A percentile compares a stretch with the other conserved stretches of the same genome.
These are phyloP conservation scores for Auriscalpium vulgare DNA, from an alignment of 768 basidiomycete species.

Conservation along the genomic window DNA sequence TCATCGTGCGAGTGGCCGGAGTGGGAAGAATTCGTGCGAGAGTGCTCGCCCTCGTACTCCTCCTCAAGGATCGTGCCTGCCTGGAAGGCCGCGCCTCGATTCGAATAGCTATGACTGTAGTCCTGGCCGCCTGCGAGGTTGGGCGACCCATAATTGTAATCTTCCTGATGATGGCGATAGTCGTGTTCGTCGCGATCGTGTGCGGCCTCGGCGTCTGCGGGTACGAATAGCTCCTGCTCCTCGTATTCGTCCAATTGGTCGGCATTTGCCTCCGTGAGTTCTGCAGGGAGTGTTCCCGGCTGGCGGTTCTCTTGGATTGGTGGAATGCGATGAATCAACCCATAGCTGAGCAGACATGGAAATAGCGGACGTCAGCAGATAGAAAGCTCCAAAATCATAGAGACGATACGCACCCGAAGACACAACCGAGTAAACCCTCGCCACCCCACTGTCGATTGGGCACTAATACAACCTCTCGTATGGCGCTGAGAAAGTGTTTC, in stretches of 20 bases:
- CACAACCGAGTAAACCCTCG: constrained; percentile 89
- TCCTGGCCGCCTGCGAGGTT: constrained; percentile 6
- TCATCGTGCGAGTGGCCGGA: constrained; percentile 7
- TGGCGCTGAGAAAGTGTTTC: constrained; percentile 45
- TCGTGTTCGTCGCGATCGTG: constrained; percentile 16
- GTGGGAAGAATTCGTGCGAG: constrained; percentile 6
- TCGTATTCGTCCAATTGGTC: constrained; percentile 38
- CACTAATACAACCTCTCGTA: constrained; percentile 88
- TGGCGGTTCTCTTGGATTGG: constrained; percentile 55
- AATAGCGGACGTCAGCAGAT: neutral
- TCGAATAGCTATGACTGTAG: constrained; percentile 13
- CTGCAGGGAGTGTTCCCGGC: constrained; percentile 49
- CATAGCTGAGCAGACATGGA: constrained; percentile 47
- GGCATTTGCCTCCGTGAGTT: constrained; percentile 34
- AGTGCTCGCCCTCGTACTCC: constrained; percentile 8
- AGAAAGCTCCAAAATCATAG: neutral
- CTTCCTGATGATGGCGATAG: constrained; percentile 19
- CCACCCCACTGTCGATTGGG: constrained; percentile 98
- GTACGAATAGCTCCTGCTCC: constrained; percentile 63
- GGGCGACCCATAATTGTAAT: constrained; percentile 16
- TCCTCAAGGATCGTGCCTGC: constrained; percentile 13
- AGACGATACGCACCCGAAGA: constrained; percentile 69
- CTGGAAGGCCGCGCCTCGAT: constrained; percentile 7
- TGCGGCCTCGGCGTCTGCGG: constrained; percentile 53
- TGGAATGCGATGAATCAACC: constrained; percentile 89